These are phyloP conservation scores for Paragyromitra xinjiangensis DNA, from an alignment of 495 filamentous ascomycete genomes.

Conservation along the genomic window DNA sequence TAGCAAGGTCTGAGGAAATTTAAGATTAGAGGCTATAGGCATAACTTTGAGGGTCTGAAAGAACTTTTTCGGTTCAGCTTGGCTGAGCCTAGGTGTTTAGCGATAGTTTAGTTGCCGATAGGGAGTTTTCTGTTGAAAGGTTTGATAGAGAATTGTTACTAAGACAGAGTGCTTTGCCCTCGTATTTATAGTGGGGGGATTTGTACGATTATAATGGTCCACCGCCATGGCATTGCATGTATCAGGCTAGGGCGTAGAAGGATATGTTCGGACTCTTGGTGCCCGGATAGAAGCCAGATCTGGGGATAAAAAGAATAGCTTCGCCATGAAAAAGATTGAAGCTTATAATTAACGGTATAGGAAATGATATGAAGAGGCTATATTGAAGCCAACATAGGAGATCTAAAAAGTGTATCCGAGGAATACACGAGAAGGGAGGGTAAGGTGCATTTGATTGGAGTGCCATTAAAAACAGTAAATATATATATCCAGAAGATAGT, in stretches of 20 bases:
- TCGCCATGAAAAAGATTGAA: background rate
- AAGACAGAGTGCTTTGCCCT: background rate
- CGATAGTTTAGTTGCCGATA: background rate
- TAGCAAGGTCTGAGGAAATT: too few species aligned
- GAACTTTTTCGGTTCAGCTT: too few species aligned
- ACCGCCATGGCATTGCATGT: background rate
- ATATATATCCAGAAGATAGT: too few species aligned
- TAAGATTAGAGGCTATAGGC: too few species aligned
- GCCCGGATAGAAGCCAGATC: background rate
- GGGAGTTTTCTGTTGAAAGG: background rate
- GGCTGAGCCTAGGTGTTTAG: too few species aligned
- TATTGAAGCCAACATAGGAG: too few species aligned
- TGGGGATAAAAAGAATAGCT: background rate
- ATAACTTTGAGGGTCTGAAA: too few species aligned
- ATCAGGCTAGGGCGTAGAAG: background rate
- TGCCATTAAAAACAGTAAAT: too few species aligned
- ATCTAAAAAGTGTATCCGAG: too few species aligned
- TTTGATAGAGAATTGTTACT: background rate
- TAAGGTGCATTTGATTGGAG: too few species aligned
- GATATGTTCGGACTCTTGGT: background rate
- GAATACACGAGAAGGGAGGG: too few species aligned
- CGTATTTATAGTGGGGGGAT: background rate
- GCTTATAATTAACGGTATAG: background rate
- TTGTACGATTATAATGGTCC: background rate
- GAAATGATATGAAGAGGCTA: background rate